These are phyloP conservation scores for Monosporascus sp. DNA, from an alignment of 2,329 filamentous ascomycete genomes.

Conservation along the genomic window DNA sequence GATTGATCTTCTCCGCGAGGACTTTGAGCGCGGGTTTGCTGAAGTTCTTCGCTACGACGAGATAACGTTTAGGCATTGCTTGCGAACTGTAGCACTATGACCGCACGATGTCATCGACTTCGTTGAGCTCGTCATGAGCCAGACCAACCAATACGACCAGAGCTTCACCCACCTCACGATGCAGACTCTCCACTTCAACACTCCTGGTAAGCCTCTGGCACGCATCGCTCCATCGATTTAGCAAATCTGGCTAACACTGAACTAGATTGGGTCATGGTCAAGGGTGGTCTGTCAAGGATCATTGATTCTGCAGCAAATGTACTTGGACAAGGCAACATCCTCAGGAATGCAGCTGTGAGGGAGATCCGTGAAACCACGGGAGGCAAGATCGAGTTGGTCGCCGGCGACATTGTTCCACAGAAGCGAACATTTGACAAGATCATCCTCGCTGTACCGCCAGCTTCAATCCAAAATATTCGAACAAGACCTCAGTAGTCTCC, in stretches of 20 bases:
- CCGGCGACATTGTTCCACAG: too few species aligned
- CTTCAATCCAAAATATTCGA: slow-evolving; percentile 2
- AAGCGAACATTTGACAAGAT: neutral
- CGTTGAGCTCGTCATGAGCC: slow-evolving; percentile 6
- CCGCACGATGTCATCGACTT: slow-evolving; percentile 11
- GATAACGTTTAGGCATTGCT: slow-evolving; percentile 5
- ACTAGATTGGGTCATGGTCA: slow-evolving; percentile 2
- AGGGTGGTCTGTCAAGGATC: slow-evolving; percentile 4
- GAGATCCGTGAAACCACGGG: neutral
- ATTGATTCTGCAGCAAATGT: neutral
- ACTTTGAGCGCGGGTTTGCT: slow-evolving; percentile 4
- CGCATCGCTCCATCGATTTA: neutral
- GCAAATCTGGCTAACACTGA: neutral
- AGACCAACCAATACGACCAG: slow-evolving; percentile 10
- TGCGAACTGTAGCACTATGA: slow-evolving; percentile 1
- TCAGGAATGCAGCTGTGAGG: neutral
- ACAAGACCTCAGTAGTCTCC: slow-evolving; percentile 7
- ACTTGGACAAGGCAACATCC: slow-evolving; percentile 2
- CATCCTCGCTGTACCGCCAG: slow-evolving; percentile 1
- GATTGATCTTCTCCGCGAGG: slow-evolving; percentile 3
- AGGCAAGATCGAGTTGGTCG: too few species aligned
- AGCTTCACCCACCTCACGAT: slow-evolving; percentile 10
- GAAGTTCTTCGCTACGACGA: slow-evolving; percentile 5
- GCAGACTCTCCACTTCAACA: slow-evolving; percentile 8
- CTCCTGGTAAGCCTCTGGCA: too few species aligned